Conservation (phyloP, 176 grass and related monocot genomes). For the Hordeum vulgare region DNA sequence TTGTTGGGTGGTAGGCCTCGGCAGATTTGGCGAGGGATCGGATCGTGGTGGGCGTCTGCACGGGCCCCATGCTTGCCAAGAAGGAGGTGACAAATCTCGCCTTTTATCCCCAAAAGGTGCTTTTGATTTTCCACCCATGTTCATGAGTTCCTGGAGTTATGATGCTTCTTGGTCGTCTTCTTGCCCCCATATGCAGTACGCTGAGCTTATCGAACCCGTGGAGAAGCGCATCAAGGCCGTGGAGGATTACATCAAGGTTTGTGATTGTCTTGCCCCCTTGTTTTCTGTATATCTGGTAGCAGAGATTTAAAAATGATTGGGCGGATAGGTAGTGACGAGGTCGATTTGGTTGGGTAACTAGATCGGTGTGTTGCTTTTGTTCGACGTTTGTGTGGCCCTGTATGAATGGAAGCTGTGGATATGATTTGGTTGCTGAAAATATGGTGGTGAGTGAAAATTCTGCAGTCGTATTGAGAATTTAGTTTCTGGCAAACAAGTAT, state of each 20-base stretch:
- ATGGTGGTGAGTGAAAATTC: background rate
- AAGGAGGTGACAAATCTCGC: slow-evolving; percentile 42
- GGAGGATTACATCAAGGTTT: slow-evolving; percentile 65
- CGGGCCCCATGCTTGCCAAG: slow-evolving; percentile 56
- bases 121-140: background rate
- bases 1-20: slow-evolving; percentile 33
- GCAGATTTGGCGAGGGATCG: slow-evolving; percentile 43
- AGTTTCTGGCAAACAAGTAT: background rate
- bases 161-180: background rate
- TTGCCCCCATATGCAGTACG: slow-evolving; percentile 11
- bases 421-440: background rate
- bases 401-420: background rate
- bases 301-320: background rate
- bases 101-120: background rate
- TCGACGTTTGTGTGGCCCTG: background rate
- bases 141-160: background rate
- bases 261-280: background rate
- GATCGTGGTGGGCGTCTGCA: slow-evolving; percentile 59
- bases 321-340: background rate
- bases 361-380: background rate
- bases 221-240: slow-evolving; percentile 52
- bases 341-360: background rate
- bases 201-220: slow-evolving; percentile 45
- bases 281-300: background rate
- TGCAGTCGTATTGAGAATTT: background rate